These are phyloP conservation scores for Plasmodium gonderi DNA, from an alignment of 169 alveolate genomes.

Conservation along the genomic window DNA sequence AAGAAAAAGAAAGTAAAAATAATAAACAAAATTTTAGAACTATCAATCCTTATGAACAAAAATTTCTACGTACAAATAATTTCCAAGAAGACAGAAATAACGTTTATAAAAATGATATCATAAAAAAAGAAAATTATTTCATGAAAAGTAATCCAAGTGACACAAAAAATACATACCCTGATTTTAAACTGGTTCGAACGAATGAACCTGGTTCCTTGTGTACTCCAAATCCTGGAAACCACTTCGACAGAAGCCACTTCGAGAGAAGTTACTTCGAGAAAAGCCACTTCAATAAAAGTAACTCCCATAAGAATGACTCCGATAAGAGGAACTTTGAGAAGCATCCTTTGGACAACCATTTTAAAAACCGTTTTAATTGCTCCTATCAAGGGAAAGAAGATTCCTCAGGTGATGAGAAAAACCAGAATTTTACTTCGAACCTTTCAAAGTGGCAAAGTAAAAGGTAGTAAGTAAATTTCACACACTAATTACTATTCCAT, in stretches of 20 bases:
- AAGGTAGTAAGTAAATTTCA: neutral
- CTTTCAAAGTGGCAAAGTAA: neutral
- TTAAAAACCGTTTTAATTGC: neutral
- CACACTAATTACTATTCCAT: no score
- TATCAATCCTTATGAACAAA: neutral
- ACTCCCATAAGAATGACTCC: neutral
- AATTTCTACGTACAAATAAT: neutral
- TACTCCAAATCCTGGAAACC: neutral
- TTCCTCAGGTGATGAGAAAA: neutral
- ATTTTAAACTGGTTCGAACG: neutral
- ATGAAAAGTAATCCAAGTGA: neutral
- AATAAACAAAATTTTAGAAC: neutral
- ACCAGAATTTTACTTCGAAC: neutral
- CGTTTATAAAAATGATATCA: neutral
- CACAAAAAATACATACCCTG: neutral
- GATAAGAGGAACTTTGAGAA: neutral
- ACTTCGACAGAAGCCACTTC: neutral
- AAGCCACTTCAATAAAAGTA: neutral
- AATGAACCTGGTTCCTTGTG: neutral
- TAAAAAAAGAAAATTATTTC: neutral
- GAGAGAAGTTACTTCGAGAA: neutral
- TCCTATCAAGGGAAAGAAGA: neutral
- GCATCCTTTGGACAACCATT: neutral
- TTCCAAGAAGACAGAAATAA: neutral
- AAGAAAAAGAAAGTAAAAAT: constrained; percentile 17